Evolutionary conservation across 1,139 yeast genomes (phyloP).

Genomic region (Tardiomyces blankii): DNA sequence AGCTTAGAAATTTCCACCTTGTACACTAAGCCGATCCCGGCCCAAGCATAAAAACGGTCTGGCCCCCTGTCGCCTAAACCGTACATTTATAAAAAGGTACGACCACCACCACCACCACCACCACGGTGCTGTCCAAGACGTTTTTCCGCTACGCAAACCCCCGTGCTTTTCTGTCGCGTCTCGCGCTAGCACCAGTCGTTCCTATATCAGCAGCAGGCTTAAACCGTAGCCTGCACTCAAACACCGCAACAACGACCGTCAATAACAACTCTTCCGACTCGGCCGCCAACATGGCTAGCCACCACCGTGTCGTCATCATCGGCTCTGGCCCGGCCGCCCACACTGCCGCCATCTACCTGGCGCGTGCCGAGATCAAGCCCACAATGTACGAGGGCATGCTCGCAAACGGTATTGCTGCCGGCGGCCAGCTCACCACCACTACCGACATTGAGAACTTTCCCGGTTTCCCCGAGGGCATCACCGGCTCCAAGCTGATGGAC

Average conservation of each 20-base stretch:
- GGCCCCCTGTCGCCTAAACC: conserved; percentile 3
- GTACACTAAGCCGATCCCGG: conserved; percentile 5
- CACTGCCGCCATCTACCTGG: conserved; percentile 93
- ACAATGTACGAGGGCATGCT: conserved; percentile 89
- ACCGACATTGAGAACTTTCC: conserved; percentile 95
- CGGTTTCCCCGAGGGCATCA: conserved; percentile 92
- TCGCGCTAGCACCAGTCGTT: no score
- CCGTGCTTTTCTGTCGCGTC: no score
- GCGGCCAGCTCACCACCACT: conserved; percentile 97
- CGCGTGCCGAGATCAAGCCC: conserved; percentile 95
- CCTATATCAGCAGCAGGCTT: no score
- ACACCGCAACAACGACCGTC: no score
- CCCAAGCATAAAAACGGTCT: conserved; percentile 6
- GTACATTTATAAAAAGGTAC: no score
- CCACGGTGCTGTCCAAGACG: no score
- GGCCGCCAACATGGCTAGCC: conserved; percentile 22
- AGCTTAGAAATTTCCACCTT: conserved; percentile 7
- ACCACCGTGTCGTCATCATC: conserved; percentile 80
- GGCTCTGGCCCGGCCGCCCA: conserved; percentile 99
- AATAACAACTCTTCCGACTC: no score
- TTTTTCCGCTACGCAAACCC: no score
- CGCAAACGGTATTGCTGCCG: conserved; percentile 98
- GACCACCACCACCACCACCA: no score
- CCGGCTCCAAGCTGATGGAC: conserved; percentile 84
- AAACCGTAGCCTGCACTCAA: no score